Evolutionary conservation across 2,329 filamentous ascomycete species (phyloP).

Genomic region (Neonectria magnoliae): DNA sequence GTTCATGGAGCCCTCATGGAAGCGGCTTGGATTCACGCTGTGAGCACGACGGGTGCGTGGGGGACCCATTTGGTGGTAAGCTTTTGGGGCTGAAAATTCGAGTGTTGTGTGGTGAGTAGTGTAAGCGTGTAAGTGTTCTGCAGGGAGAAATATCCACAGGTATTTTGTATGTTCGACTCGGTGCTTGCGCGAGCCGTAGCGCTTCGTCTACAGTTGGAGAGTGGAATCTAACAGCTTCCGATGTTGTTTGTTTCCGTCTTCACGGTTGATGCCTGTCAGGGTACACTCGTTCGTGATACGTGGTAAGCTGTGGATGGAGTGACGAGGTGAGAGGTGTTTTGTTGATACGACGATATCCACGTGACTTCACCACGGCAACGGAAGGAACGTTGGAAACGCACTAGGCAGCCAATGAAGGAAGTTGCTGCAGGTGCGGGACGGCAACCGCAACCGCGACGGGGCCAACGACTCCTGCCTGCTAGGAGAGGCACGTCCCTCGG

Average conservation of each 20-base stretch:
- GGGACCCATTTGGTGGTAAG: constrained; percentile 39
- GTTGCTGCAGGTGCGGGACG: constrained; percentile 13
- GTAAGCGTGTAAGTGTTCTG: constrained; percentile 18
- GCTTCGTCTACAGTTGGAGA: not conserved
- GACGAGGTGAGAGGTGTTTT: constrained; percentile 30
- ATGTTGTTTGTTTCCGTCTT: constrained; percentile 2
- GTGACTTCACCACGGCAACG: constrained; percentile 50
- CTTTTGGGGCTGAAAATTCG: not conserved
- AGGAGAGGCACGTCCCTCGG: not conserved
- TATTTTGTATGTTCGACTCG: constrained; percentile 7
- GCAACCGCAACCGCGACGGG: constrained; percentile 15
- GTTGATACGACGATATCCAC: constrained; percentile 41
- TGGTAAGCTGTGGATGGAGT: constrained; percentile 5
- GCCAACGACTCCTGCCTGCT: not conserved
- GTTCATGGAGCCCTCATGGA: constrained; percentile 88
- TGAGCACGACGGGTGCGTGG: constrained; percentile 47
- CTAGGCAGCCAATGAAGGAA: not conserved
- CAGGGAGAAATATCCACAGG: not conserved
- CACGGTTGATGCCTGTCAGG: constrained; percentile 6
- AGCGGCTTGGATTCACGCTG: constrained; percentile 56
- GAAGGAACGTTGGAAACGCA: constrained; percentile 10
- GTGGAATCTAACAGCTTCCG: not conserved
- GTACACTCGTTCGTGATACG: not conserved
- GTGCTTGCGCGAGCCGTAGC: not conserved
- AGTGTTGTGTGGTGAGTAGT: constrained; percentile 7